Evolutionary conservation across 306 rosid species (phyloP), one percentile per base, ranked within the genome.

Genomic region (Glycyrrhiza uralensis): DNA sequence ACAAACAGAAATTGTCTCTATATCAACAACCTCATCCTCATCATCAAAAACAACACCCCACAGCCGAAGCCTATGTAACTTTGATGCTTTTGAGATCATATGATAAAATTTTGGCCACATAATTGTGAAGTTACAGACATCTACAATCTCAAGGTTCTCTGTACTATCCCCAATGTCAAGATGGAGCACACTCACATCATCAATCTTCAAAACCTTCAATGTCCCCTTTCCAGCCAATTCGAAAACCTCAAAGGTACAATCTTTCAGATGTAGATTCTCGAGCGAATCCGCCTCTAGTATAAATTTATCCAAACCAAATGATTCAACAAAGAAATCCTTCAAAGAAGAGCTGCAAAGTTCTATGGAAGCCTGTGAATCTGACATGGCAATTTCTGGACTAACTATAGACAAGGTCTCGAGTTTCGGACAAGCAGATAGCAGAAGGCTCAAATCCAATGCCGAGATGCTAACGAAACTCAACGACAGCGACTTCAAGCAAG

Each of bases 41-140:
- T 88, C 88, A 30, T 85, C 89, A 61, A 86, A 87, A n/a, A 78
- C 78, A 38, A 85, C 86, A 66, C 84, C 83, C 91, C 96, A 92
- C 33, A 88, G 86, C 60, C 90, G 72, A 79, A 90, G 91, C 71
- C 76, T 83, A 65, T 63, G 54, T 59, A 88, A 71, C 46, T 85
- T 90, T 0, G 91, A 79, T 29, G 98, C 88, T 55, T 80, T 88
- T 2, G 90, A 85, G 74, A 93, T 90, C 96, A 84, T 87, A 12
- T 81, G 79, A 79, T 79, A 90, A 80, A 90, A 88, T 61, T 84
- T 87, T 5, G 93, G 90, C 98, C 96, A 88, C 75, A 82, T 75
- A 60, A 86, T 82, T 11, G 95, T 86, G 84, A 83, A 90, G 83
- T 83, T 85, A 64, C 84, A 71, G 24, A 90, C 90, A 77, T 92